Evolutionary conservation across 2,329 filamentous ascomycete genomes (phyloP), one percentile per base, ranked within the genome.

Genomic region (Neonectria magnoliae): DNA sequence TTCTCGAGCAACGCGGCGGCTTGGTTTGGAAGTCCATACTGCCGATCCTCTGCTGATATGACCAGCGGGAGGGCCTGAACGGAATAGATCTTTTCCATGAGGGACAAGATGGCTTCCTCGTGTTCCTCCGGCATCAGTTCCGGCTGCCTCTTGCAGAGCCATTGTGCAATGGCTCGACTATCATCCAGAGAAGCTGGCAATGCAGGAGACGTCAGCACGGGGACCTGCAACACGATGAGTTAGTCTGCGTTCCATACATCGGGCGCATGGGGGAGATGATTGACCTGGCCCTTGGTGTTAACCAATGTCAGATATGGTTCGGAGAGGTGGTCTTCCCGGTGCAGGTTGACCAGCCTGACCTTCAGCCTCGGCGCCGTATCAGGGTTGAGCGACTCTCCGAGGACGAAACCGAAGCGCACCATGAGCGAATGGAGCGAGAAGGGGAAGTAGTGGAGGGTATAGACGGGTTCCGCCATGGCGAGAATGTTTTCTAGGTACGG

Each of bases 341-440:
- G 69, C 14, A 75, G 58, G 53, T 76, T 70, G 52, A 77, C 71
- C 25, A 77, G 66, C 50, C 69, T 66, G n/a, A 76, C 47, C 18
- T 69, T 57, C 41, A 77, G 59, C 2, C 44, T 58, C 3, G 75
- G 75, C 5, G 73, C 71, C 38, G 68, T 73, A 18, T 68, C 67
- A 2, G 70, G 66, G 38, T 73, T 74, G 18, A 76, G 51, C 25
- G 42, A 59, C 53, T 65, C 60, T 5, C 73, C 75, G 10, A 77
- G 63, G 16, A 69, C 71, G 22, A 77, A 68, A 22, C 67, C 72
- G 61, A 76, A 76, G 16, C 73, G 73, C n/a, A 71, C 70, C 69
- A 76, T 73, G 18, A 77, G 67, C 9, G 76, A 77, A 56, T 78
- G 76, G 13, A 76, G 62, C 3, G 74, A 77, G 58, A 73, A 76